A percentile compares a stretch with the other conserved stretches of the same genome.
phyloP scores from a whole-genome alignment of 2,329 filamentous ascomycete species.

The Botrytis fabae region DNA sequence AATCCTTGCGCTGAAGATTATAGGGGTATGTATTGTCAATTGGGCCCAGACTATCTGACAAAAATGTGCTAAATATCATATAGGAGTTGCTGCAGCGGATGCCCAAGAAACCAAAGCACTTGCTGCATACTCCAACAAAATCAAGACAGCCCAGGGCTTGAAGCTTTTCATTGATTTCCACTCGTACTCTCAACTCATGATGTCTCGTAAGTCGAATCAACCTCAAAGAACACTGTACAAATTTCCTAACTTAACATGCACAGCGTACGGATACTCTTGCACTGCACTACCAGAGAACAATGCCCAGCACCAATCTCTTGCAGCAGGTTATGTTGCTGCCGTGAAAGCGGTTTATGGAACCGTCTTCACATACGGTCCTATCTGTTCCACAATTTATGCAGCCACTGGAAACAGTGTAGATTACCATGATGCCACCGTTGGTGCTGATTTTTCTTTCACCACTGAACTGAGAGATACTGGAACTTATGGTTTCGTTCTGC shows the following conservation, averaged over 20 bases:
- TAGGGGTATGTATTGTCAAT: constrained; percentile 36
- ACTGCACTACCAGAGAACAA: constrained; percentile 48
- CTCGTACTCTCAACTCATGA: constrained; percentile 61
- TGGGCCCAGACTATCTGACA: background rate
- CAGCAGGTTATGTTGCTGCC: constrained; percentile 50
- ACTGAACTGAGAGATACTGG: constrained; percentile 53
- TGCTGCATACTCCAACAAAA: constrained; percentile 47
- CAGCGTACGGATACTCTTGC: constrained; percentile 61
- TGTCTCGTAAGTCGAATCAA: constrained; percentile 44
- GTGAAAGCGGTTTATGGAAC: constrained; percentile 56
- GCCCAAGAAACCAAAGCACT: constrained; percentile 55
- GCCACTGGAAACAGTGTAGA: constrained; percentile 50
- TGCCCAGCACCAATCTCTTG: constrained; percentile 51
- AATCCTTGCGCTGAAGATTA: constrained; percentile 54
- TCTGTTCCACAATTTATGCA: constrained; percentile 63
- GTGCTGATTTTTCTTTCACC: constrained; percentile 43
- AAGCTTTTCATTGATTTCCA: constrained; percentile 67
- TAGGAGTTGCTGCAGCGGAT: constrained; percentile 46
- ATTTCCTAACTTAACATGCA: background rate
- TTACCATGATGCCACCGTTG: constrained; percentile 46
- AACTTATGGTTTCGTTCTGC: constrained; percentile 50
- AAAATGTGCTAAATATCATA: background rate
- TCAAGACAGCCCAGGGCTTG: constrained; percentile 50
- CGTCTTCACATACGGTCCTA: constrained; percentile 46
- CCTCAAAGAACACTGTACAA: background rate